These are phyloP conservation scores for Pseudomassariella vexata DNA, from an alignment of 2,329 filamentous ascomycete genomes.

Conservation along the genomic window DNA sequence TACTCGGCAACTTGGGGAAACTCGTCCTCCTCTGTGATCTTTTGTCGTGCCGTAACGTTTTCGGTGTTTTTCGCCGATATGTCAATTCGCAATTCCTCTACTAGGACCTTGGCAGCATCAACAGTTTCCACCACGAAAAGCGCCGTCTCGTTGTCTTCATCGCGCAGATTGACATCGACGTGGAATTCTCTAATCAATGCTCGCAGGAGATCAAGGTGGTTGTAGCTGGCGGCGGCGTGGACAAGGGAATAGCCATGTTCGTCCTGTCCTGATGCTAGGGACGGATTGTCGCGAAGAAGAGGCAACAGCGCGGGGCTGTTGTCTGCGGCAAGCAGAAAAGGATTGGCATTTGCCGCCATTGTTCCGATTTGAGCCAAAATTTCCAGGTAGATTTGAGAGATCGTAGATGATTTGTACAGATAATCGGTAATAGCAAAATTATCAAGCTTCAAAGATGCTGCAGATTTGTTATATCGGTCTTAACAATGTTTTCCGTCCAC, in stretches of 20 bases:
- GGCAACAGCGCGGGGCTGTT: slow-evolving; percentile 67
- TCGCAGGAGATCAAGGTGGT: slow-evolving; percentile 74
- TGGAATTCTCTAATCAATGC: slow-evolving; percentile 68
- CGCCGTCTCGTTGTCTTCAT: slow-evolving; percentile 92
- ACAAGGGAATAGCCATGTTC: slow-evolving; percentile 90
- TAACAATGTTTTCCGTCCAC: too few relatives aligned
- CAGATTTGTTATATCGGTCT: too few relatives aligned
- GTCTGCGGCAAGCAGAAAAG: slow-evolving; percentile 75
- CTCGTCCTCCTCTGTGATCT: slow-evolving; percentile 72
- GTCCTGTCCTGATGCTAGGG: slow-evolving; percentile 76
- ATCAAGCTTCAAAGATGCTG: too few relatives aligned
- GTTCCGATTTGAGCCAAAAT: too few relatives aligned
- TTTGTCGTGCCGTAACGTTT: slow-evolving; percentile 74
- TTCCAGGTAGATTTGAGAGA: too few relatives aligned
- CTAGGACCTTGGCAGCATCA: slow-evolving; percentile 69
- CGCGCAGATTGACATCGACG: slow-evolving; percentile 73
- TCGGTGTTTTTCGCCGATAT: slow-evolving; percentile 61
- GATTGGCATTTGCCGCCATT: slow-evolving; percentile 58
- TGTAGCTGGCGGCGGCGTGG: slow-evolving; percentile 90
- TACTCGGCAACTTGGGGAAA: slow-evolving; percentile 72
- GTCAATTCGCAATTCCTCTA: slow-evolving; percentile 77
- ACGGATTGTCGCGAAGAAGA: slow-evolving; percentile 67
- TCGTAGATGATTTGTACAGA: too few relatives aligned
- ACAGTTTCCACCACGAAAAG: slow-evolving; percentile 85
- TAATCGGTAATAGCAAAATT: too few relatives aligned